Evolutionary conservation across 225 moss, liverwort and hornwort species (phyloP).

Genomic region (Neckera pumila): DNA sequence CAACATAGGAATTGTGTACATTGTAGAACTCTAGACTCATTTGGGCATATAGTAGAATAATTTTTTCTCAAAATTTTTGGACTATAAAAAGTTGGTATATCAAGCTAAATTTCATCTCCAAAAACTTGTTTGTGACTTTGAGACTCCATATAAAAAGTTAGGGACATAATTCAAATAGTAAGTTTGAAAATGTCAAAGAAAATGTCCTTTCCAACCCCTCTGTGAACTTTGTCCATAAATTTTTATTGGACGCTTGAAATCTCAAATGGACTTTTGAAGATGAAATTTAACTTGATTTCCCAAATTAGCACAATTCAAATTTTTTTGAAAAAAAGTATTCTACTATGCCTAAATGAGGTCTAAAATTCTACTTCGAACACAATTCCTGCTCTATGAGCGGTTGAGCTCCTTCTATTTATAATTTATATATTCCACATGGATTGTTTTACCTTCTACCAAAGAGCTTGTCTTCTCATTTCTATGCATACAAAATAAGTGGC

Average conservation of each 20-base stretch:
- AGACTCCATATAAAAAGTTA: background rate
- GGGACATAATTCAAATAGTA: background rate
- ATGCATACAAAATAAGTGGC: fast-evolving
- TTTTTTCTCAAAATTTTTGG: no score
- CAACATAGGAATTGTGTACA: fast-evolving
- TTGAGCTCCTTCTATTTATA: background rate
- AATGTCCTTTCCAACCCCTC: background rate
- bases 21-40: no score
- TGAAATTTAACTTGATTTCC: background rate
- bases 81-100: background rate
- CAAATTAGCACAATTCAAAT: fast-evolving
- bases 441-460: background rate
- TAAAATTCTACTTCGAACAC: background rate
- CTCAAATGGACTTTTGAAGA: fast-evolving
- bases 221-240: background rate
- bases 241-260: background rate
- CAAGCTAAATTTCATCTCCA: background rate
- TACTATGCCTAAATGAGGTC: background rate
- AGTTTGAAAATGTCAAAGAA: background rate
- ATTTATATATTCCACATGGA: background rate
- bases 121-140: fast-evolving
- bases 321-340: background rate
- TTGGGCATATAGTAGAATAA: no score
- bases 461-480: no score
- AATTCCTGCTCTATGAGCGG: fast-evolving